phyloP scores from a whole-genome alignment of 2,329 filamentous ascomycete species.

The Neophaeococcomyces mojaviensis region DNA sequence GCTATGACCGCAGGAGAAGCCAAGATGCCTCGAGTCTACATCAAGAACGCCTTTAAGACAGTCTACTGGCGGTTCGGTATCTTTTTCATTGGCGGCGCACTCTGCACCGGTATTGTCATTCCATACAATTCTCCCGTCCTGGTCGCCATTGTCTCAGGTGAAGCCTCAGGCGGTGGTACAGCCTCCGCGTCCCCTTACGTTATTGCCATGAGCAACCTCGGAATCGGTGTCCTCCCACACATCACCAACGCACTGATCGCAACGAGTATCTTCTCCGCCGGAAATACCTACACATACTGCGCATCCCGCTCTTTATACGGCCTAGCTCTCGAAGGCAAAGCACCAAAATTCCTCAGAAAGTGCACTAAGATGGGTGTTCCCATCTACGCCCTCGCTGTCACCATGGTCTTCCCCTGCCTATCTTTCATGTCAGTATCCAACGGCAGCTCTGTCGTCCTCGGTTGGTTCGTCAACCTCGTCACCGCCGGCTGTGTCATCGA shows the following conservation, averaged over 20 bases:
- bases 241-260: constrained; percentile 51
- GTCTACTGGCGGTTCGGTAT: constrained; percentile 66
- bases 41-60: constrained; percentile 67
- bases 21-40: constrained; percentile 57
- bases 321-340: constrained; percentile 46
- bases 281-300: constrained; percentile 50
- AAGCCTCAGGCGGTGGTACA: constrained; percentile 43
- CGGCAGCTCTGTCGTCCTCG: constrained; percentile 44
- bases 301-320: constrained; percentile 48
- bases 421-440: constrained; percentile 47
- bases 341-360: constrained; percentile 49
- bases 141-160: constrained; percentile 25
- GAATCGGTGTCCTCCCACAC: constrained; percentile 47
- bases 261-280: constrained; percentile 50
- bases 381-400: constrained; percentile 49
- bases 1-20: constrained; percentile 57
- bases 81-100: constrained; percentile 66
- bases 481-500: constrained; percentile 39
- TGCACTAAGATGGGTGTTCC: constrained; percentile 56
- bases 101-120: constrained; percentile 64
- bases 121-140: constrained; percentile 57
- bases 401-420: constrained; percentile 48
- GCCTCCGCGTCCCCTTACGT: constrained; percentile 57
- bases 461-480: constrained; percentile 46
- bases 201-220: constrained; percentile 53